Percentiles rank a stretch among this genome's conserved stretches.
phyloP scores from a whole-genome alignment of 192 early-diverging fungal species.

The Mortierella hygrophila region DNA sequence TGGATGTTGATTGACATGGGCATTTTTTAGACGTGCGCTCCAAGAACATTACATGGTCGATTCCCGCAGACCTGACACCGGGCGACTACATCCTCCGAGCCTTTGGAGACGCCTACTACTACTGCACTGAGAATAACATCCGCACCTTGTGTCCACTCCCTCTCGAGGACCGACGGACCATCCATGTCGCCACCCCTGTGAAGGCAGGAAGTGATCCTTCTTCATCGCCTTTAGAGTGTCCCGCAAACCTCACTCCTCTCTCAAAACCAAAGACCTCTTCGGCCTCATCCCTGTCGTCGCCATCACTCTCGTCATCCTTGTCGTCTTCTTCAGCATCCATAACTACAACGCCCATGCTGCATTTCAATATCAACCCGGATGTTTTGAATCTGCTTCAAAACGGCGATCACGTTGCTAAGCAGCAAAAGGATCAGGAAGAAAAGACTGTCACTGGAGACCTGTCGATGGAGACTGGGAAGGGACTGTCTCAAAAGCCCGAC shows the following conservation, averaged over 20 bases:
- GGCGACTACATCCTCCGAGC: conserved; percentile 37
- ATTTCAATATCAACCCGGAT: not conserved
- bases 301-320: not conserved
- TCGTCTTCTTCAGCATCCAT: not conserved
- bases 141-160: conserved; percentile 15
- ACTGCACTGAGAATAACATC: conserved; percentile 8
- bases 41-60: conserved; percentile 40
- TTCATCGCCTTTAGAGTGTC: not conserved
- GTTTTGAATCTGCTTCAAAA: not conserved
- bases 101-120: conserved; percentile 30
- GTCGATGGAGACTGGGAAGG: not conserved
- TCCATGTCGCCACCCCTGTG: conserved; percentile 16
- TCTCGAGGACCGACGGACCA: conserved; percentile 18
- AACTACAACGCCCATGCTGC: not conserved
- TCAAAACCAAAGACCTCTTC: not conserved
- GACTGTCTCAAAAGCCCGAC: not conserved
- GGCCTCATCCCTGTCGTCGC: not conserved
- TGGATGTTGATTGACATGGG: not conserved
- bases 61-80: conserved; percentile 15
- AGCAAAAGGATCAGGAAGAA: not conserved
- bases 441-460: not conserved
- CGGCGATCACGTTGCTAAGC: not conserved
- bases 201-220: not conserved
- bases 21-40: conserved; percentile 10
- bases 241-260: not conserved